Evolutionary conservation across 1,139 yeast species (phyloP).

Genomic region (Barnettozyma hawaiiensis): DNA sequence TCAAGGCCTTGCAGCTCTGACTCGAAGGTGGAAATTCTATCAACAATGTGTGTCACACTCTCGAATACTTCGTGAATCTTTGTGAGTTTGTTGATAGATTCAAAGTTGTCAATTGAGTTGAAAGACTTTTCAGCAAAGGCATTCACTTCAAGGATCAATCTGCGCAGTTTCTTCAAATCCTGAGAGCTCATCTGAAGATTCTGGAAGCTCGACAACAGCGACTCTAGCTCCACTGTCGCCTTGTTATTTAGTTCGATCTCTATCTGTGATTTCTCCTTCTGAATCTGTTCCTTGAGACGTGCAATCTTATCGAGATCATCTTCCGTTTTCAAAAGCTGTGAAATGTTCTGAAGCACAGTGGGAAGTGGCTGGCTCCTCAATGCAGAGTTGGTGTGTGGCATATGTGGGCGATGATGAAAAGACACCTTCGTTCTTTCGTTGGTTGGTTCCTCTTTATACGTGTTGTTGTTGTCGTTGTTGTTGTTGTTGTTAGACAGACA

Average conservation of each 20-base stretch:
- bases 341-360: constrained; percentile 25
- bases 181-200: constrained; percentile 30
- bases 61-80: constrained; percentile 65
- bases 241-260: constrained; percentile 65
- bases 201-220: constrained; percentile 34
- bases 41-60: constrained; percentile 61
- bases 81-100: constrained; percentile 55
- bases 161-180: constrained; percentile 43
- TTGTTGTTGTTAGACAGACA: background rate
- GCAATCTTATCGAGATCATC: constrained; percentile 56
- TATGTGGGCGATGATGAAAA: too few species aligned
- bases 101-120: constrained; percentile 49
- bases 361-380: constrained; percentile 3
- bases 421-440: too few species aligned
- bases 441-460: too few species aligned
- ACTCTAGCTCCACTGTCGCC: constrained; percentile 54
- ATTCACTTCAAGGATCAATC: constrained; percentile 55
- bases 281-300: constrained; percentile 51
- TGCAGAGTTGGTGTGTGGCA: background rate
- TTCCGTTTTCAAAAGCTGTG: constrained; percentile 45
- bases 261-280: constrained; percentile 63
- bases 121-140: constrained; percentile 49
- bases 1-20: constrained; percentile 47
- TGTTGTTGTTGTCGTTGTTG: too few species aligned
- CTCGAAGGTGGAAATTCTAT: constrained; percentile 55